Evolutionary conservation across 78 protist species (phyloP).

Genomic region (Pelomyxa schiedti): DNA sequence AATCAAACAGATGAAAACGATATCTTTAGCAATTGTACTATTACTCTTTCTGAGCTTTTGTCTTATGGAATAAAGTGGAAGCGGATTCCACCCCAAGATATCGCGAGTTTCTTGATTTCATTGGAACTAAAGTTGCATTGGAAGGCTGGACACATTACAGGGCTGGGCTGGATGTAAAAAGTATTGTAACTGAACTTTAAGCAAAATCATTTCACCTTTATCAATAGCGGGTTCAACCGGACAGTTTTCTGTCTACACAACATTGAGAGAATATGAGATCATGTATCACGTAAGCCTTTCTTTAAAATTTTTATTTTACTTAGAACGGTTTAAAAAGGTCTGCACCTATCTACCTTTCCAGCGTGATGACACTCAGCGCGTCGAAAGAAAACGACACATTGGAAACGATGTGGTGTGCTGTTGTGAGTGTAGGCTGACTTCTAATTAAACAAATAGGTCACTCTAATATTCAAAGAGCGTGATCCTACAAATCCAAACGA

Average conservation of each 20-base stretch:
- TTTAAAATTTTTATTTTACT: too few species aligned
- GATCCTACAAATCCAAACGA: neutral
- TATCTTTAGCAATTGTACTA: conserved; percentile 21
- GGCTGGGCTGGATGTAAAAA: conserved; percentile 52
- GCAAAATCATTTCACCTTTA: too few species aligned
- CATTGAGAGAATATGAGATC: conserved; percentile 35
- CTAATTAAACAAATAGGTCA: too few species aligned
- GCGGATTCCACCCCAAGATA: neutral
- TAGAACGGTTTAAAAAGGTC: too few species aligned
- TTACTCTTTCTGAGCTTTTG: neutral
- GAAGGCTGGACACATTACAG: conserved; percentile 28
- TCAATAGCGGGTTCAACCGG: too few species aligned
- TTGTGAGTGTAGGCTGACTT: too few species aligned
- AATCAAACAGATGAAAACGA: conserved; percentile 40
- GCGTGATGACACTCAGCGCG: conserved; percentile 30
- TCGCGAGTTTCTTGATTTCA: conserved; percentile 20
- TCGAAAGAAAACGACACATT: conserved; percentile 57
- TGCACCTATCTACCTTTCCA: conserved; percentile 39
- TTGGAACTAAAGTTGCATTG: conserved; percentile 39
- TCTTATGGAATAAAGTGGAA: neutral
- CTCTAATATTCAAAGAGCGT: neutral
- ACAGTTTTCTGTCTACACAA: conserved; percentile 12
- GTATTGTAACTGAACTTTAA: too few species aligned
- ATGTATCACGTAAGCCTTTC: conserved; percentile 66
- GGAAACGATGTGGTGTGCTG: conserved; percentile 68